Percentiles rank a stretch among this genome's conserved stretches.
These are phyloP conservation scores for Sugiyamaella novakii DNA, from an alignment of 1,139 yeast species.

Conservation along the genomic window DNA sequence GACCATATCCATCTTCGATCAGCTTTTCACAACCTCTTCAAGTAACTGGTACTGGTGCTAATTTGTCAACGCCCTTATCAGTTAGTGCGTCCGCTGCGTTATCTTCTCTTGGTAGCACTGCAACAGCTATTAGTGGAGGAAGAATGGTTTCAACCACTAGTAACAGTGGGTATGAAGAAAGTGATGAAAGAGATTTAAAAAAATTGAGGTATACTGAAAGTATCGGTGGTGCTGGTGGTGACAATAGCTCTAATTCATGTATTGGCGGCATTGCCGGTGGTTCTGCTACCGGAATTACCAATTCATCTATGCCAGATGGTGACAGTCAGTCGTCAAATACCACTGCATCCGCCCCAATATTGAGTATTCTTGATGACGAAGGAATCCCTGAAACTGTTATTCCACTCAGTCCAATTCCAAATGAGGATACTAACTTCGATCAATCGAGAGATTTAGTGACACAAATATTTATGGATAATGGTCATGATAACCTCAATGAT, in stretches of 20 bases:
- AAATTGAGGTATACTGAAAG: conserved; percentile 1
- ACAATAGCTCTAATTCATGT: not conserved
- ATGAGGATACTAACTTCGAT: conserved; percentile 45
- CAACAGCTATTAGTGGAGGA: not conserved
- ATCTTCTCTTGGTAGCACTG: conserved; percentile 24
- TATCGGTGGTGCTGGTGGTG: not conserved
- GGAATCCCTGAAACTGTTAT: conserved; percentile 30
- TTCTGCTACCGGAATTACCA: not conserved
- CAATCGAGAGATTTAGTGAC: conserved; percentile 59
- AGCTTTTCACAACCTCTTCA: conserved; percentile 29
- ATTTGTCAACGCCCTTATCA: conserved; percentile 26
- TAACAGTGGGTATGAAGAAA: conserved; percentile 9
- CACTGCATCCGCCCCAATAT: not conserved
- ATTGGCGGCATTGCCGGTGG: not conserved
- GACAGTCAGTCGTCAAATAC: not conserved
- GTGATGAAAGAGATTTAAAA: conserved; percentile 4
- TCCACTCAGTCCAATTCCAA: conserved; percentile 56
- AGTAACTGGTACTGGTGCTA: conserved; percentile 26
- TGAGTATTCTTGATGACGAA: conserved; percentile 28
- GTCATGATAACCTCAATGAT: conserved; percentile 26
- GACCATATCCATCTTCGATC: conserved; percentile 16
- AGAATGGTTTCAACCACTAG: not conserved
- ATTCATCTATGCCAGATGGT: not conserved
- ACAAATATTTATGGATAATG: conserved; percentile 43
- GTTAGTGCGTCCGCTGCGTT: conserved; percentile 30